Base-by-base conservation (phyloP, 169 alveolate species). In the Cryptosporidium viatorum region DNA sequence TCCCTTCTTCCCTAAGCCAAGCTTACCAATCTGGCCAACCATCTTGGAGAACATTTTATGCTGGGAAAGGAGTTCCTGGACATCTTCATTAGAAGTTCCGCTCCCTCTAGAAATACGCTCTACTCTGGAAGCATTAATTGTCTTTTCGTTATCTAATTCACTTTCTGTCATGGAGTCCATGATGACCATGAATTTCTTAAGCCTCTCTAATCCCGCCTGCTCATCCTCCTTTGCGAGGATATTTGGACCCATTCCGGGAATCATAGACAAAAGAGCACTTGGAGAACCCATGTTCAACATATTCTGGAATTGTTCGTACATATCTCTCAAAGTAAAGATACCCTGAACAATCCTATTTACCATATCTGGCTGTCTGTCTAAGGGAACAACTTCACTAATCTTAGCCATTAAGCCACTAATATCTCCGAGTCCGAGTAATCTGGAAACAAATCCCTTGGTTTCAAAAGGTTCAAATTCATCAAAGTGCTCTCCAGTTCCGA, bases 401-500 rank as follows among this genome's bases (percentile, higher is more conserved):
- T 98, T 97, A 68, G 96, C 95, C 71, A 98, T 96, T 60, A 98
- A 92, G n/a, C 98, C 99, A 80, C 94, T 95, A 9, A 98, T 95
- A 94, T 98, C 99, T 37, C 99, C 99, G 92, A 98, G 94, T 9
- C 99, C 98, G 10, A 98, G 95, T 3, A 98, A 95, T 50, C 99
- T 93, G 62, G 98, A 97, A 31, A 99, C 99, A 92, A 99, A 99
- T 26, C 99, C 94, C 69, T 97, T 93, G 14, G 99, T 98, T 39
- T 98, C 99, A 86, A 99, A 99, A 59, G 96, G 96, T 92, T 99
- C 99, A 87, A 99, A 96, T 59, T 98, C 99, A 85, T 96, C 99
- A 85, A 99, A 97, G 91, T 98, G 99, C 91, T 98, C 99, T 55
- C 99, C 99, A 16, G 99, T 97, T 65, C 99, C 99, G 60, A 97